Conservation (phyloP, 768 basidiomycete species). For the Xerocomellus chrysenteron region DNA sequence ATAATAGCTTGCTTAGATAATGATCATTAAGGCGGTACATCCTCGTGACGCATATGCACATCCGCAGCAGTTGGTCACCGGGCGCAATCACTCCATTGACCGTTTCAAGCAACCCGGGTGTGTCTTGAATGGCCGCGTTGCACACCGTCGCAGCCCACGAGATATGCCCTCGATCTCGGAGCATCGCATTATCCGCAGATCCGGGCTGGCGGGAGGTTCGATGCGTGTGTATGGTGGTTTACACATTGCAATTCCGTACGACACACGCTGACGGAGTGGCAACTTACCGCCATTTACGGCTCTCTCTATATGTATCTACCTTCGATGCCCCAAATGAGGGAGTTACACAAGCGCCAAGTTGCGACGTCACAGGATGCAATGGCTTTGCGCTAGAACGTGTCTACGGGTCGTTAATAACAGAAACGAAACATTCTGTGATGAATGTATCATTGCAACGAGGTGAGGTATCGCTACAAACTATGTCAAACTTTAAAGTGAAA, state of each 20-base stretch:
- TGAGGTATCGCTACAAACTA: constrained; percentile 55
- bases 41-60: constrained; percentile 22
- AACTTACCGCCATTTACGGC: not conserved
- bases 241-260: not conserved
- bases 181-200: not conserved
- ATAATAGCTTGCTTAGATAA: constrained; percentile 19
- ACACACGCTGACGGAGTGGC: not conserved
- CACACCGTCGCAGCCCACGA: not conserved
- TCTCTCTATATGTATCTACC: constrained; percentile 4
- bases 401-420: not conserved
- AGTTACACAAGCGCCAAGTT: not conserved
- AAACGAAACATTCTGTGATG: not conserved
- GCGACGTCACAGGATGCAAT: not conserved
- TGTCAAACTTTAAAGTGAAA: constrained; percentile 10
- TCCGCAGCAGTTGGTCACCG: constrained; percentile 11
- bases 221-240: not conserved
- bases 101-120: not conserved
- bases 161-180: not conserved
- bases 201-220: not conserved
- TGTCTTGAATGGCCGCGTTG: constrained; percentile 3
- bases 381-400: not conserved
- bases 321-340: not conserved
- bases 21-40: constrained; percentile 17
- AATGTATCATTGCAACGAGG: constrained; percentile 46
- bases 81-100: constrained; percentile 25